phyloP scores from a whole-genome alignment of 208 protist species.

The Leishmania arabica region DNA sequence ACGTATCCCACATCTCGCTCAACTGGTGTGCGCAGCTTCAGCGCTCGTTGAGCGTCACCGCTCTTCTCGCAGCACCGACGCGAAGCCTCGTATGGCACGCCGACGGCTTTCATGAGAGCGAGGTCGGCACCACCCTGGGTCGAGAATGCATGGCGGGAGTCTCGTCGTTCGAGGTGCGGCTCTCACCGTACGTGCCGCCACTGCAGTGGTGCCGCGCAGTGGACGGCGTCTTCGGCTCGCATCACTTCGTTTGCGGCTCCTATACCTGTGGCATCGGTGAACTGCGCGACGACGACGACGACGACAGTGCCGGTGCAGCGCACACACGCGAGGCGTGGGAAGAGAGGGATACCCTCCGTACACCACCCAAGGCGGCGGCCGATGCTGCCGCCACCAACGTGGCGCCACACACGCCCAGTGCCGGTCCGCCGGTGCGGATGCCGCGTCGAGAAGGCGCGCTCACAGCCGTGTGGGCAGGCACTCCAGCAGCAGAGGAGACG shows the following conservation, averaged over 20 bases:
- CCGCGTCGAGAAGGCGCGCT: neutral
- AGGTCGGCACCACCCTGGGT: too few relatives aligned
- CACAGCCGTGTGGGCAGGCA: too few relatives aligned
- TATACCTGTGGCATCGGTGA: slow-evolving; percentile 9
- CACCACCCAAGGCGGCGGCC: neutral
- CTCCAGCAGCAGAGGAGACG: neutral
- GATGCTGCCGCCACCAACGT: neutral
- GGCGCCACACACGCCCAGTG: neutral
- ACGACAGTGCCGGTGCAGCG: neutral
- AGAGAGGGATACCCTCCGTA: neutral
- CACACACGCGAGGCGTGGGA: neutral
- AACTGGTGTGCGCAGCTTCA: slow-evolving; percentile 70
- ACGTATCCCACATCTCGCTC: slow-evolving; percentile 26
- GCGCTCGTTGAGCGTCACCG: slow-evolving; percentile 46
- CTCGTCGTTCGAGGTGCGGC: slow-evolving; percentile 26
- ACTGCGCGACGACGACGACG: neutral
- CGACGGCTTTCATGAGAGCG: neutral
- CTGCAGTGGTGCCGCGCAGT: slow-evolving; percentile 51
- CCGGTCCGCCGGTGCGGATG: neutral
- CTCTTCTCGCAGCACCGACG: slow-evolving; percentile 21
- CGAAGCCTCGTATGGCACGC: neutral
- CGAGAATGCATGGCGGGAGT: neutral
- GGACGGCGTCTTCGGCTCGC: slow-evolving; percentile 66
- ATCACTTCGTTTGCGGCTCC: slow-evolving; percentile 34
- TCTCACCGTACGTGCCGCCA: slow-evolving; percentile 48